Percentiles rank a stretch among this genome's conserved stretches.
Conservation (phyloP, 192 early-diverging fungal species). For the Coemansia sp. region DNA sequence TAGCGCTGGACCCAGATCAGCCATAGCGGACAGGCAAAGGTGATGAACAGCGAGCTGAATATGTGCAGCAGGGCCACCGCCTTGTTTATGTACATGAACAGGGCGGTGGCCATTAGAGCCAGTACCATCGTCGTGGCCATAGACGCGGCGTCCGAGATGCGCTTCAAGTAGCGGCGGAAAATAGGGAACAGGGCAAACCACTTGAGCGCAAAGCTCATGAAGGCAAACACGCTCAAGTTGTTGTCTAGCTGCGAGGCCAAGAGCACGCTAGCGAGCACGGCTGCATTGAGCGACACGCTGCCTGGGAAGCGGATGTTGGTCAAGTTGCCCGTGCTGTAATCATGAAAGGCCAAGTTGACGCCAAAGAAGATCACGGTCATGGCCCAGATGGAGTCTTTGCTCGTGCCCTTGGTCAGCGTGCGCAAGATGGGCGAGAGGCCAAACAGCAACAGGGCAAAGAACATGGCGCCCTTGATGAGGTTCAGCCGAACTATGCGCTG, state of each 20-base stretch:
- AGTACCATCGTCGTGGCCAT: conserved; percentile 62
- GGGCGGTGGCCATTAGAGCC: conserved; percentile 60
- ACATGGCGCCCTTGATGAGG: conserved; percentile 63
- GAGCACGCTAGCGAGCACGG: conserved; percentile 92
- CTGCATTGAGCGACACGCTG: conserved; percentile 96
- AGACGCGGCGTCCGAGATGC: conserved; percentile 57
- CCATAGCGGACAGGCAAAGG: conserved; percentile 88
- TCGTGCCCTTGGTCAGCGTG: conserved; percentile 89
- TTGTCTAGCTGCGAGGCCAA: conserved; percentile 84
- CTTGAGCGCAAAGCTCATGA: conserved; percentile 85
- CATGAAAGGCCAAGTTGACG: conserved; percentile 88
- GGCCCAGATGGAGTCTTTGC: conserved; percentile 94
- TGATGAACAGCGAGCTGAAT: conserved; percentile 75
- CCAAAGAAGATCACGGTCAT: conserved; percentile 82
- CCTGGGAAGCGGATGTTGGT: conserved; percentile 77
- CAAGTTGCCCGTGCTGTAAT: conserved; percentile 65
- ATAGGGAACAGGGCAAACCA: conserved; percentile 98
- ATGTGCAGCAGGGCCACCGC: conserved; percentile 72
- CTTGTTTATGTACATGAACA: conserved; percentile 73
- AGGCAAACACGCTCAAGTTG: conserved; percentile 85
- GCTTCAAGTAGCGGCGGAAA: conserved; percentile 77
- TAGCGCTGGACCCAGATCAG: conserved; percentile 93
- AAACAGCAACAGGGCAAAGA: conserved; percentile 78
- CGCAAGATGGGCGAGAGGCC: conserved; percentile 89
- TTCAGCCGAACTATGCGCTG: conserved; percentile 44